Percentiles rank a stretch among this genome's conserved stretches.
phyloP scores from a whole-genome alignment of 2,329 filamentous ascomycete species.

The Diaporthe helianthi region DNA sequence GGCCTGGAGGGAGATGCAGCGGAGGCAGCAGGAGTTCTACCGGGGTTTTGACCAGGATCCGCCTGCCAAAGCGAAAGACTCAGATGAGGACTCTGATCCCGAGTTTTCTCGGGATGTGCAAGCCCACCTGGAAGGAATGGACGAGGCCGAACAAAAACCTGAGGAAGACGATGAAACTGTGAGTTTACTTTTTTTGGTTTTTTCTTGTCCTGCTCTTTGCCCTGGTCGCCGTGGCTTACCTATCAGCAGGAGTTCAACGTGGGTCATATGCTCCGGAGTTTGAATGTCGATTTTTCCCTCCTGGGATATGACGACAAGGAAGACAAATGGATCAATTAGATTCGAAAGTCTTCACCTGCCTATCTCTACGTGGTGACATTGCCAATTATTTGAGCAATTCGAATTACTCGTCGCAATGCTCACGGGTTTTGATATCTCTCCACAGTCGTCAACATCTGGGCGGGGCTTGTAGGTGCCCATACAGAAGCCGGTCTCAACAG shows the following conservation, averaged over 20 bases:
- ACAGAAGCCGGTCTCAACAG: not conserved
- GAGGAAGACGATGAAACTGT: slow-evolving; percentile 18
- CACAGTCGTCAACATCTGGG: not conserved
- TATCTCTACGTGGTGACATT: not conserved
- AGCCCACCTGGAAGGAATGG: not conserved
- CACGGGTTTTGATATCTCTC: not conserved
- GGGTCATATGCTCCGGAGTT: slow-evolving; percentile 30
- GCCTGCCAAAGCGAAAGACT: not conserved
- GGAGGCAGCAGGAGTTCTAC: slow-evolving; percentile 33
- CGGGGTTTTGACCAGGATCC: slow-evolving; percentile 25
- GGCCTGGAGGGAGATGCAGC: slow-evolving; percentile 32
- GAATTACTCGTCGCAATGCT: not conserved
- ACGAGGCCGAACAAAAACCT: not conserved
- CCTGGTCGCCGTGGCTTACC: not conserved
- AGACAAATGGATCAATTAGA: slow-evolving; percentile 30
- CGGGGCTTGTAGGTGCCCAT: not conserved
- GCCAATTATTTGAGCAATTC: not conserved
- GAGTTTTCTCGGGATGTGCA: not conserved
- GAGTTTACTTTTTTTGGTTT: no score
- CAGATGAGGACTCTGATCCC: not conserved
- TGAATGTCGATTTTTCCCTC: slow-evolving; percentile 31
- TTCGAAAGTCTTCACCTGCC: not conserved
- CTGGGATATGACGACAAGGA: slow-evolving; percentile 32
- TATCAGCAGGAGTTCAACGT: slow-evolving; percentile 28
- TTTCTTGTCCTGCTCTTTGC: no score